Evolutionary conservation across 768 basidiomycete species (phyloP).

Genomic region (Suillus plorans): DNA sequence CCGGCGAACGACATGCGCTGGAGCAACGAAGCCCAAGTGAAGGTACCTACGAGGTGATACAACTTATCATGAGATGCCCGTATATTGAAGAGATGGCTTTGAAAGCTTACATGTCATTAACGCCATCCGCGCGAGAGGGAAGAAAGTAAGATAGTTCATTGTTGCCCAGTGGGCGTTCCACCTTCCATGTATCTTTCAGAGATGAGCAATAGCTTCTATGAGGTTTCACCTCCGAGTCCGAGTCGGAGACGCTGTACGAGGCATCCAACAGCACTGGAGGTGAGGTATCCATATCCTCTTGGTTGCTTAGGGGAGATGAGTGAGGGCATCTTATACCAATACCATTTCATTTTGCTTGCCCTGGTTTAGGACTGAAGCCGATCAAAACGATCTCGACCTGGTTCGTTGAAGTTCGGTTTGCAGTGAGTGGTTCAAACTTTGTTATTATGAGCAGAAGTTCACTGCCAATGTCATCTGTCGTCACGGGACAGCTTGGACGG

Average conservation of each 20-base stretch:
- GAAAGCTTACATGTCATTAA: conserved; percentile 78
- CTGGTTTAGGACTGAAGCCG: background rate
- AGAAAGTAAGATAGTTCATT: conserved; percentile 81
- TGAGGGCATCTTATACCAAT: background rate
- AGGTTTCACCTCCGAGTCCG: background rate
- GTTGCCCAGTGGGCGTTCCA: conserved; percentile 63
- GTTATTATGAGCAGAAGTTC: too few species aligned
- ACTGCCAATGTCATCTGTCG: too few species aligned
- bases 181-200: conserved; percentile 1
- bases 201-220: background rate
- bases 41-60: conserved; percentile 59
- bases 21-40: conserved; percentile 65
- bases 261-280: conserved; percentile 1
- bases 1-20: conserved; percentile 39
- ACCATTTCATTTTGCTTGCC: background rate
- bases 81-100: background rate
- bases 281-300: background rate
- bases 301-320: too few species aligned
- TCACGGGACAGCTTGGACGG: too few species aligned
- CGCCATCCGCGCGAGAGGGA: conserved; percentile 73
- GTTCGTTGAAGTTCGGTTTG: background rate
- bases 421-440: background rate
- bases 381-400: background rate
- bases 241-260: background rate
- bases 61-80: background rate